Evolutionary conservation across 257 asterid genomes (phyloP).

Genomic region (Ajuga chamaepitys): DNA sequence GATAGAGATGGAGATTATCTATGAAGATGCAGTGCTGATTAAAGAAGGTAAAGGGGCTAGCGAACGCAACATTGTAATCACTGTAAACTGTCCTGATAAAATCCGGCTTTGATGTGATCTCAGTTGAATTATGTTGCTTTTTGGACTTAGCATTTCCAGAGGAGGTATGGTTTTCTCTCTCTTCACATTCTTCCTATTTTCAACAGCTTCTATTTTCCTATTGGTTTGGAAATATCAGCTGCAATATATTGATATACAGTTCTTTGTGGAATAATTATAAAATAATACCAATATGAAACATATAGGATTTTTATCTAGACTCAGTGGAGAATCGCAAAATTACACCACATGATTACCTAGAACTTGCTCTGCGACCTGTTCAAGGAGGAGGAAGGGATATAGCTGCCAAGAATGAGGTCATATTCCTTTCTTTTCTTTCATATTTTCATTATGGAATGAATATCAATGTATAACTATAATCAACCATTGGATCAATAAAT

Average conservation of each 20-base stretch:
- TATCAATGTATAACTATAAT: background rate
- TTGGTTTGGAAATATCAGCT: background rate
- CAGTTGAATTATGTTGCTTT: too few species aligned
- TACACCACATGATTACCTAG: conserved; percentile 99
- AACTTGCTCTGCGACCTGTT: conserved; percentile 78
- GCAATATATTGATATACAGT: background rate
- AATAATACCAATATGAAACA: conserved; percentile 1
- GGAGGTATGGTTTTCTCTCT: too few species aligned
- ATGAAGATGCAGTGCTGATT: too few species aligned
- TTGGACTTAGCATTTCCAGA: too few species aligned
- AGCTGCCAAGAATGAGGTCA: conserved; percentile 89
- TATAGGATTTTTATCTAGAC: conserved; percentile 91
- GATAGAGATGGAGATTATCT: too few species aligned
- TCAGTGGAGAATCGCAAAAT: conserved; percentile 75
- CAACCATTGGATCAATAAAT: background rate
- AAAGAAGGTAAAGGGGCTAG: too few species aligned
- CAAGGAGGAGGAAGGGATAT: conserved; percentile 73
- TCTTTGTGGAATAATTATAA: background rate
- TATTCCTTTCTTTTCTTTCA: background rate
- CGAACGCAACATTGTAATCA: too few species aligned
- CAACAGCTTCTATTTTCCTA: background rate
- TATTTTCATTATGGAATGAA: background rate
- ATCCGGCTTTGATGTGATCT: too few species aligned
- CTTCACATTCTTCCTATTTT: too few species aligned
- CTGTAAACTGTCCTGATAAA: too few species aligned